Conservation (phyloP, 2,329 filamentous ascomycete species). For the Xylariaceae sp. region DNA sequence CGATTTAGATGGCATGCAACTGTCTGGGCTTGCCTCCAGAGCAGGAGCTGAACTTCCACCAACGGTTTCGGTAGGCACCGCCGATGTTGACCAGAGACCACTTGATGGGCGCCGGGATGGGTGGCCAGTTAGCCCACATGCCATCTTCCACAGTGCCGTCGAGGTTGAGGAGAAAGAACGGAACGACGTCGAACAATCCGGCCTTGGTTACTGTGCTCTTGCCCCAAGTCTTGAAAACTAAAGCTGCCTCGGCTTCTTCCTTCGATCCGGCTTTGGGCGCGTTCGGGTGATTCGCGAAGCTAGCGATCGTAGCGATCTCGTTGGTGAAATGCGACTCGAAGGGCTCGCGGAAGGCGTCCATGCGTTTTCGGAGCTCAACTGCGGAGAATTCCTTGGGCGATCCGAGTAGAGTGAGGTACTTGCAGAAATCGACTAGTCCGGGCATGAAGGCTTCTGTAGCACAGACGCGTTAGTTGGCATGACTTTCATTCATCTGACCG, state of each 20-base stretch:
- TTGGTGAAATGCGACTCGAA: constrained; percentile 52
- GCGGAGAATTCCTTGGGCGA: constrained; percentile 41
- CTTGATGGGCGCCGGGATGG: constrained; percentile 55
- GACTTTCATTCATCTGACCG: background rate
- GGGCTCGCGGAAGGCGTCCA: constrained; percentile 46
- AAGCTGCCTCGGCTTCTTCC: constrained; percentile 41
- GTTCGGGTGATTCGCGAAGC: constrained; percentile 44
- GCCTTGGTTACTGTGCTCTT: constrained; percentile 60
- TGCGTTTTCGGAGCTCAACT: constrained; percentile 42
- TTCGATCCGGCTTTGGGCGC: constrained; percentile 44
- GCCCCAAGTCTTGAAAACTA: constrained; percentile 56
- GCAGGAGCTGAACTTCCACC: constrained; percentile 64
- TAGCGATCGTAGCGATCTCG: constrained; percentile 49
- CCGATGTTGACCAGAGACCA: constrained; percentile 57
- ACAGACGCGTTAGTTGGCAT: constrained; percentile 2
- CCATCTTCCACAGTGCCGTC: constrained; percentile 55
- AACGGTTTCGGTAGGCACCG: constrained; percentile 49
- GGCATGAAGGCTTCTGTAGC: constrained; percentile 43
- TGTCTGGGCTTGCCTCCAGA: constrained; percentile 46
- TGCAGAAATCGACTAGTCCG: constrained; percentile 47
- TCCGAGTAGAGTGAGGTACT: constrained; percentile 43
- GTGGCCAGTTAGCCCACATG: constrained; percentile 58
- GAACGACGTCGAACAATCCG: constrained; percentile 54
- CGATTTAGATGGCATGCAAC: constrained; percentile 43
- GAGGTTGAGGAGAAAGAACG: constrained; percentile 60